Conservation (phyloP, 257 asterid species). For the Paraleonurus japonicus region DNA sequence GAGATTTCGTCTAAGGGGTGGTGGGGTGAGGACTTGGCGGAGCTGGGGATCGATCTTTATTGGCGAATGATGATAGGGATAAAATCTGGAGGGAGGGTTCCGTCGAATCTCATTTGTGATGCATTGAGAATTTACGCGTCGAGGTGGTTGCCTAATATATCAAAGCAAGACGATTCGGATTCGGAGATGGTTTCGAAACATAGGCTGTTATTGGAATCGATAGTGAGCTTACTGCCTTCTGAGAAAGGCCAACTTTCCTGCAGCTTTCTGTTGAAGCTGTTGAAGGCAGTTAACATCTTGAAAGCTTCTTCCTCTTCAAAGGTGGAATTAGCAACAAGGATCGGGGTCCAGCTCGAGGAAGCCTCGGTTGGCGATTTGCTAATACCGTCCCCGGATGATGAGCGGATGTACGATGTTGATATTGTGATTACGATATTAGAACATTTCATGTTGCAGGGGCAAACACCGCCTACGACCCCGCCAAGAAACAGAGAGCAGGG, state of each 20-base stretch:
- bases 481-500: conserved; percentile 36
- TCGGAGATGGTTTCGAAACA: conserved; percentile 45
- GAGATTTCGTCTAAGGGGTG: conserved; percentile 60
- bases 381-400: conserved; percentile 47
- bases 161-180: conserved; percentile 34
- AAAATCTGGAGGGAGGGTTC: conserved; percentile 69
- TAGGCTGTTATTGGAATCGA: conserved; percentile 71
- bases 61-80: conserved; percentile 86
- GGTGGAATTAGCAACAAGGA: conserved; percentile 57
- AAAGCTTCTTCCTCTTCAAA: conserved; percentile 70
- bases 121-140: conserved; percentile 74
- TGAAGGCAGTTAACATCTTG: conserved; percentile 72
- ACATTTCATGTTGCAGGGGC: conserved; percentile 71
- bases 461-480: conserved; percentile 81
- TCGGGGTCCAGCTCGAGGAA: conserved; percentile 73
- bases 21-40: conserved; percentile 94
- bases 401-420: conserved; percentile 58
- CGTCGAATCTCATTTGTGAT: conserved; percentile 61
- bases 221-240: conserved; percentile 70
- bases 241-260: conserved; percentile 77
- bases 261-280: conserved; percentile 66
- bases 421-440: conserved; percentile 57
- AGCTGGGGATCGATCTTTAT: conserved; percentile 75
- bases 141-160: conserved; percentile 60
- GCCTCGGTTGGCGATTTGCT: conserved; percentile 68